phyloP scores from a whole-genome alignment of 305 asterid species.

The Petunia hybrid region DNA sequence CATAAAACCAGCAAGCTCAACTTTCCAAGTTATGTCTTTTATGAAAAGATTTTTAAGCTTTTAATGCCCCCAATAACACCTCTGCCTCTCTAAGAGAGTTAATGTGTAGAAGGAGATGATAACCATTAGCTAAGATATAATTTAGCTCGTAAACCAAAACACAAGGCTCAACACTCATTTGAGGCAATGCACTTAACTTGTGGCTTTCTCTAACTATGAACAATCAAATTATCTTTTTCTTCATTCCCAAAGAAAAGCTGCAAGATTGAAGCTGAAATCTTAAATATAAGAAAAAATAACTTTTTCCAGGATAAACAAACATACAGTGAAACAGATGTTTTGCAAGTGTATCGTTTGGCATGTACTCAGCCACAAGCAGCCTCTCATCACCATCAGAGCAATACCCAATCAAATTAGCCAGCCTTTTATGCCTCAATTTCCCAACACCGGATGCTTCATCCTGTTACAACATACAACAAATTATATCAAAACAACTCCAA shows the following conservation, averaged over 20 bases:
- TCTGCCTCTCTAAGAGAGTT: background rate
- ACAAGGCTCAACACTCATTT: background rate
- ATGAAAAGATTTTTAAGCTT: background rate
- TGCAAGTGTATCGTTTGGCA: conserved; percentile 97
- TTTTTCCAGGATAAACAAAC: conserved; percentile 26
- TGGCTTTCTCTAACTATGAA: conserved; percentile 17
- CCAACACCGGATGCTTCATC: conserved; percentile 97
- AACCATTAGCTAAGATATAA: background rate
- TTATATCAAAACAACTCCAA: conserved; percentile 27
- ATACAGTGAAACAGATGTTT: conserved; percentile 97
- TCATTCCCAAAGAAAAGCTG: background rate
- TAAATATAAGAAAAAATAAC: background rate
- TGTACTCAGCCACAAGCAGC: conserved; percentile 94
- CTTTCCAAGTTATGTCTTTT: background rate
- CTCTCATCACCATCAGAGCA: conserved; percentile 98
- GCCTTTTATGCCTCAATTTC: conserved; percentile 88
- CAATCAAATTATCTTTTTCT: background rate
- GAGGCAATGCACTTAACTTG: conserved; percentile 9
- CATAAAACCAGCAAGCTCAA: background rate
- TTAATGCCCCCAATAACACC: background rate
- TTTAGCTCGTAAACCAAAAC: background rate
- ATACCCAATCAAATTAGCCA: conserved; percentile 93
- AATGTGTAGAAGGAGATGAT: background rate
- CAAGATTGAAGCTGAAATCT: background rate
- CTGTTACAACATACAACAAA: conserved; percentile 41